Conservation (phyloP, 352 stramenopile genomes). For the Stephanocyclus meneghinianus region DNA sequence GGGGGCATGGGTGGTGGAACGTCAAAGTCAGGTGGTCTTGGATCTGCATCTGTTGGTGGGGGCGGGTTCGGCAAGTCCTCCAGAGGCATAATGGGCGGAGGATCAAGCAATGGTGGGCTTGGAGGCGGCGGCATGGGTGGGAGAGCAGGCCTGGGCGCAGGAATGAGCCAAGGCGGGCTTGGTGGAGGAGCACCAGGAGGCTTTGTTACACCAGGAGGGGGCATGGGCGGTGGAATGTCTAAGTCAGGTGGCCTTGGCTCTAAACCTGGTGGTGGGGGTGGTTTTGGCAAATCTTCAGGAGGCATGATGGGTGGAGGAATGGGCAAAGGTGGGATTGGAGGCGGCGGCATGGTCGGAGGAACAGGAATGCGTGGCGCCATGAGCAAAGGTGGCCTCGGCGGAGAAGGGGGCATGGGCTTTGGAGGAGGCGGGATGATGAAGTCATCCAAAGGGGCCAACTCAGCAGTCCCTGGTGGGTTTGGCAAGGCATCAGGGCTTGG, state of each 20-base stretch:
- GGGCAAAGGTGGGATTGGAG: background rate
- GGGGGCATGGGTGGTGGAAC: background rate
- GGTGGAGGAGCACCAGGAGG: background rate
- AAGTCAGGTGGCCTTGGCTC: background rate
- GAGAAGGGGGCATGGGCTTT: no score
- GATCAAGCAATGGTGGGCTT: background rate
- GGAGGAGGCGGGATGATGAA: no score
- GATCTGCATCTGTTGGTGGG: background rate
- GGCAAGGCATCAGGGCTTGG: background rate
- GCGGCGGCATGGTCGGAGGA: background rate
- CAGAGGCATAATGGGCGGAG: no score
- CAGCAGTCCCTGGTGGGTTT: background rate
- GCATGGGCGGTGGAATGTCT: background rate
- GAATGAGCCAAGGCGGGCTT: background rate
- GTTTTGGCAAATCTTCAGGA: background rate
- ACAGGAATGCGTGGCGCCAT: background rate
- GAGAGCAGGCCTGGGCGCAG: background rate
- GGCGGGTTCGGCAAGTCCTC: no score
- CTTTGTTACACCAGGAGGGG: background rate
- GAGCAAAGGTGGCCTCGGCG: background rate
- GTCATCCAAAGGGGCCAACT: background rate
- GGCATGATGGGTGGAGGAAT: no score
- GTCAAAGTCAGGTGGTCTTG: background rate
- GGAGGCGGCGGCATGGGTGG: background rate
- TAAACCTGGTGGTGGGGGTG: background rate